Evolutionary conservation across 139 green algal species (phyloP).

Genomic region (Haematococcus lacustris): DNA sequence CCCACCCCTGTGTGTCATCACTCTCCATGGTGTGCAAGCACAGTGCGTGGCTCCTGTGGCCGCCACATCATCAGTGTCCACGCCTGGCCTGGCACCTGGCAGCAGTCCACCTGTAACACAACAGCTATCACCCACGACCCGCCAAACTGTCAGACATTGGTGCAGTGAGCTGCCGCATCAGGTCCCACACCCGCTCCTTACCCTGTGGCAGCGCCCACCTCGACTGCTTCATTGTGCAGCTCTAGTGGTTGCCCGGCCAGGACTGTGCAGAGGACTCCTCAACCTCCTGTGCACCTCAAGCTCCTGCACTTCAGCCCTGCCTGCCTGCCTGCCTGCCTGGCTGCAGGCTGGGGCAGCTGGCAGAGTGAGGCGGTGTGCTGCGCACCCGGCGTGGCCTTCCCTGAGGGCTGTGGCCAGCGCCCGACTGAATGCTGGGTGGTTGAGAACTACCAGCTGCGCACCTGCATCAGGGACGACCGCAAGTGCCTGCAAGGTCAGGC

Average conservation of each 20-base stretch:
- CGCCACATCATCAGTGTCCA: background rate
- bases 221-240: too few relatives aligned
- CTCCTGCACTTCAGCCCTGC: too few relatives aligned
- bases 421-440: conserved; percentile 35
- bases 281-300: background rate
- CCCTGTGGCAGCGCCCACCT: too few relatives aligned
- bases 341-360: conserved; percentile 30
- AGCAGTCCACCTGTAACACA: background rate
- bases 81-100: too few relatives aligned
- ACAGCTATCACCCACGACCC: background rate
- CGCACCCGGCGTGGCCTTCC: conserved; percentile 23
- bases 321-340: too few relatives aligned
- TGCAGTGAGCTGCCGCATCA: too few relatives aligned
- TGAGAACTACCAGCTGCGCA: conserved; percentile 23
- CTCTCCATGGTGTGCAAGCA: background rate
- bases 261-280: background rate
- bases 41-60: background rate
- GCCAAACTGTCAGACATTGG: background rate
- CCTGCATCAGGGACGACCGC: conserved; percentile 39
- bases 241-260: background rate
- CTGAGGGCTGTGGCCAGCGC: conserved; percentile 25
- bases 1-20: background rate
- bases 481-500: conserved; percentile 47
- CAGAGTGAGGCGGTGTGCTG: conserved; percentile 26
- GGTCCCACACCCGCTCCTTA: too few relatives aligned